Percentiles rank a stretch among this genome's conserved stretches.
Evolutionary conservation across 116 monocot genomes (phyloP).

Genomic region (Posidonia oceanica): DNA sequence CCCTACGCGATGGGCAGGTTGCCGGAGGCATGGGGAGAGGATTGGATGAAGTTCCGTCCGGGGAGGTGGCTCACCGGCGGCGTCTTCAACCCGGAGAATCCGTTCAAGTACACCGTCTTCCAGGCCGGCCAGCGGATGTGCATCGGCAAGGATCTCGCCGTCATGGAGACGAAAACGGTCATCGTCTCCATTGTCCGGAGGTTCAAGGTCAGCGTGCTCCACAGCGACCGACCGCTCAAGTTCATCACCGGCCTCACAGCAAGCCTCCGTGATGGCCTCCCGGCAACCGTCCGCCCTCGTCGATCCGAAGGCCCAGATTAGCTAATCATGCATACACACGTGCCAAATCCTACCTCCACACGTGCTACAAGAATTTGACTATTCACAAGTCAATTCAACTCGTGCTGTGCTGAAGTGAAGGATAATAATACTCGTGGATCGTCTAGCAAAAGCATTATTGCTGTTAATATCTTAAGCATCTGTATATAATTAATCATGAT

Average conservation of each 20-base stretch:
- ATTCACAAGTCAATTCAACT: background rate
- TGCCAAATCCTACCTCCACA: too few relatives aligned
- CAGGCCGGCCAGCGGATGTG: slow-evolving; percentile 25
- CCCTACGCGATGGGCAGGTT: slow-evolving; percentile 46
- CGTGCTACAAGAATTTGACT: background rate
- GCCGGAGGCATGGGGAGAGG: slow-evolving; percentile 39
- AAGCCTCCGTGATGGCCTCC: slow-evolving; percentile 13
- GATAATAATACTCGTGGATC: too few relatives aligned
- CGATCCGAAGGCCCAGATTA: background rate
- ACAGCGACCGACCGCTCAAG: background rate
- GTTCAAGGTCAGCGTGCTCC: slow-evolving; percentile 14
- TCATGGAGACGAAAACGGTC: slow-evolving; percentile 23
- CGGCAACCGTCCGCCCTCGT: slow-evolving; percentile 6
- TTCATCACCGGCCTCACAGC: slow-evolving; percentile 20
- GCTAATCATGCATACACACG: too few relatives aligned
- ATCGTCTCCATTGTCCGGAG: slow-evolving; percentile 18
- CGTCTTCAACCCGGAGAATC: slow-evolving; percentile 13
- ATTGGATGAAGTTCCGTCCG: slow-evolving; percentile 44
- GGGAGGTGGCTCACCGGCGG: slow-evolving; percentile 27
- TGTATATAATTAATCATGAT: too few relatives aligned
- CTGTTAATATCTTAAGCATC: too few relatives aligned
- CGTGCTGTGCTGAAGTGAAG: too few relatives aligned
- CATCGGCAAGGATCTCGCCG: slow-evolving; percentile 36
- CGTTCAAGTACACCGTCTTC: slow-evolving; percentile 37
- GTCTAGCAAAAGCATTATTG: too few relatives aligned